Conservation (phyloP, 192 early-diverging fungal genomes). For the Umbelopsis sp. region DNA sequence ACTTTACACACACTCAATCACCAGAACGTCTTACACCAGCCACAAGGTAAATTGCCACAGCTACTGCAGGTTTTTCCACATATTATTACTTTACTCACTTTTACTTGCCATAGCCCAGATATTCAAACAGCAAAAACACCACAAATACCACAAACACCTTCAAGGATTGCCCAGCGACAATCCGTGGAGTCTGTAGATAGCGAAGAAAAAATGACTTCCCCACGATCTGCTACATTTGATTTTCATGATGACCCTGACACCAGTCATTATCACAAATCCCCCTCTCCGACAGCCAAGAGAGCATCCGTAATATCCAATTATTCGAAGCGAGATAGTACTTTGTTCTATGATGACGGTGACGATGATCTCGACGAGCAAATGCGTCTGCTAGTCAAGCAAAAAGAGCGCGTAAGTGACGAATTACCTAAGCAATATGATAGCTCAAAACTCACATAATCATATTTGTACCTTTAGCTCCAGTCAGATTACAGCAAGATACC, state of each 20-base stretch:
- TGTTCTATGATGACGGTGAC: background rate
- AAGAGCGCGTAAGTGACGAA: slow-evolving; percentile 34
- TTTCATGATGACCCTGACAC: background rate
- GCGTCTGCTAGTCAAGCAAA: slow-evolving; percentile 48
- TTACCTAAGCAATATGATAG: background rate
- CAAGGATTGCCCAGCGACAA: background rate
- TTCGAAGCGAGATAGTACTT: background rate
- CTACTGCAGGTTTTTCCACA: background rate
- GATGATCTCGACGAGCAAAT: slow-evolving; percentile 46
- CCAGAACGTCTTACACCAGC: slow-evolving; percentile 26
- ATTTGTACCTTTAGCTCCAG: slow-evolving; percentile 39
- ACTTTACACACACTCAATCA: background rate
- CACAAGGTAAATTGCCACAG: background rate
- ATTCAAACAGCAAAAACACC: background rate
- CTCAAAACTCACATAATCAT: background rate
- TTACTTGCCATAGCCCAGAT: background rate
- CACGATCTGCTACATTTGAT: background rate
- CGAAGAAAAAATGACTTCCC: background rate
- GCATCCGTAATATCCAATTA: background rate
- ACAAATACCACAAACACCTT: background rate
- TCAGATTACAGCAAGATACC: slow-evolving; percentile 55
- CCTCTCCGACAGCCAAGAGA: background rate
- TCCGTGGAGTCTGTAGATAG: background rate
- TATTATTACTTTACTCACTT: background rate
- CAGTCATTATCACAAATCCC: background rate